Conservation (phyloP, 2,329 filamentous ascomycete genomes). For the Macroventuria anomochaeta region DNA sequence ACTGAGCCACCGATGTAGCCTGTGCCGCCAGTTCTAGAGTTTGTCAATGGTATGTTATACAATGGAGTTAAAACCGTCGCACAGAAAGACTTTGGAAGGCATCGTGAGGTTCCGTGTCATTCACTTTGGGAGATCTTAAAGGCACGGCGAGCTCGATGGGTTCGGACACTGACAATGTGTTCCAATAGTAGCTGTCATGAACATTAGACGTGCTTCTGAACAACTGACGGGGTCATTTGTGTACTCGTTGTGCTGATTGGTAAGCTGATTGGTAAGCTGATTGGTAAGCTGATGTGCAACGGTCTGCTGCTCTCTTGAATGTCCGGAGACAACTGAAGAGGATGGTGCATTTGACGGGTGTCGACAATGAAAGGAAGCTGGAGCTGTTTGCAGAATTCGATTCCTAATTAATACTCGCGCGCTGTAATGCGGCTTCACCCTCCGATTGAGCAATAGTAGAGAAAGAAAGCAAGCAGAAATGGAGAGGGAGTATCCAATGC, state of each 20-base stretch:
- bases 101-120: constrained; percentile 17
- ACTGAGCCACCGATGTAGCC: constrained; percentile 63
- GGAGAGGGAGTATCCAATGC: constrained; percentile 3
- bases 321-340: too few species aligned
- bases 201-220: too few species aligned
- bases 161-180: too few species aligned
- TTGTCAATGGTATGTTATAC: background rate
- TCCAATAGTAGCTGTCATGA: too few species aligned
- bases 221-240: too few species aligned
- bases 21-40: constrained; percentile 57
- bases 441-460: background rate
- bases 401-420: constrained; percentile 3
- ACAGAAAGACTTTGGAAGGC: constrained; percentile 42
- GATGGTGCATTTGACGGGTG: too few species aligned
- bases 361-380: too few species aligned
- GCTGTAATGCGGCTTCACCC: background rate
- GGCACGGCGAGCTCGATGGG: background rate
- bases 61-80: background rate
- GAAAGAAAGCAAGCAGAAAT: background rate
- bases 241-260: background rate
- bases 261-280: constrained; percentile 1
- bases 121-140: background rate
- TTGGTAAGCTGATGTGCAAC: background rate
- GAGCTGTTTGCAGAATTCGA: too few species aligned
- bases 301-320: too few species aligned